Conservation (phyloP, 163 green algal species). For the Chlorella variabilis region DNA sequence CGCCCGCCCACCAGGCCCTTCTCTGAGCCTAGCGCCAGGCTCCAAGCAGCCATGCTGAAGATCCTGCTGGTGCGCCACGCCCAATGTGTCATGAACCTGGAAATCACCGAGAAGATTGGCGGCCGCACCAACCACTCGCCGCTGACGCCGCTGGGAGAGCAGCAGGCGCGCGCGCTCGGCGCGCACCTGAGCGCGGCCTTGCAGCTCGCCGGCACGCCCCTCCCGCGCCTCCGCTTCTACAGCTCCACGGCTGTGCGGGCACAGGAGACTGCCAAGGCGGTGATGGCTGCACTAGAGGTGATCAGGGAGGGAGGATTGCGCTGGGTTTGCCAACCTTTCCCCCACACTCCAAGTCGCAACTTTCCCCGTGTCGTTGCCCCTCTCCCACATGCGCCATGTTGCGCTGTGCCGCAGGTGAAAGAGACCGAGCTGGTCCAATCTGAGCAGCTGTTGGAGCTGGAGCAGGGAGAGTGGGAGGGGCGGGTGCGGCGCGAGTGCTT, state of each 20-base stretch:
- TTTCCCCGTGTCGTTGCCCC: too few relatives aligned
- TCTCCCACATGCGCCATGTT: background rate
- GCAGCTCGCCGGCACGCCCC: background rate
- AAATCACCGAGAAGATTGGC: constrained; percentile 38
- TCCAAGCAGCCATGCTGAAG: constrained; percentile 43
- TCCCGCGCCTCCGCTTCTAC: constrained; percentile 26
- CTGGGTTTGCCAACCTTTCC: too few relatives aligned
- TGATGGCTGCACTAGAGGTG: constrained; percentile 23
- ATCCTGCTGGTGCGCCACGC: constrained; percentile 57
- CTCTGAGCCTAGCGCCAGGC: too few relatives aligned
- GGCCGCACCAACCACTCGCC: constrained; percentile 52
- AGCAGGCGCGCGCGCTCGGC: constrained; percentile 47
- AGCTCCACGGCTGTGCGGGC: constrained; percentile 58
- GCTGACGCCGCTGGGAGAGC: constrained; percentile 44
- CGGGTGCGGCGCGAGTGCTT: constrained; percentile 41
- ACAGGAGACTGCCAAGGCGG: background rate
- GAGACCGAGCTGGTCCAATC: background rate
- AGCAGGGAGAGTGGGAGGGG: constrained; percentile 55
- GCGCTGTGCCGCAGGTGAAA: background rate
- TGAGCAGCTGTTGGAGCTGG: constrained; percentile 54
- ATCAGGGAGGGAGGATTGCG: background rate
- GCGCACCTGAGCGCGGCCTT: constrained; percentile 22
- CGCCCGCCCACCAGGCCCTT: too few relatives aligned
- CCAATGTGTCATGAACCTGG: constrained; percentile 61
- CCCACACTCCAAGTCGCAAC: too few relatives aligned